Conservation (phyloP, 805 yeast genomes). For the Komagataella pastoris region DNA sequence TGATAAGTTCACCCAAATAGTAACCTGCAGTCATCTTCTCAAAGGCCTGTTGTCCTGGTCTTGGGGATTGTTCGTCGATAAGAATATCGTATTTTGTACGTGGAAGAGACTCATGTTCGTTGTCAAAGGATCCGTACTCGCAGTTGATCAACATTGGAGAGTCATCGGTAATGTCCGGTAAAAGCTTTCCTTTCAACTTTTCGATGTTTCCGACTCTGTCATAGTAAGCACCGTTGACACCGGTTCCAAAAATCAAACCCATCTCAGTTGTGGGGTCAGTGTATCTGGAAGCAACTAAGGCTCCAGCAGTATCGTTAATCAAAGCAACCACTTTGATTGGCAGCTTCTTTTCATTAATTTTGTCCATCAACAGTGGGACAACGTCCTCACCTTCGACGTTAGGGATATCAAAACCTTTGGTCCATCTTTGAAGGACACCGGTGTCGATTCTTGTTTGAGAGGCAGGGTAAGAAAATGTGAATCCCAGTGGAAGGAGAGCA, state of each 20-base stretch:
- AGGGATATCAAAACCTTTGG: conserved; percentile 93
- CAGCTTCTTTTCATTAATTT: conserved; percentile 49
- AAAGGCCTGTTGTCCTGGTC: conserved; percentile 95
- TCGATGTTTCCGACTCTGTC: conserved; percentile 68
- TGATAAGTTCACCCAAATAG: conserved; percentile 86
- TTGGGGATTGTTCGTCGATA: conserved; percentile 82
- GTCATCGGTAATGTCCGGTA: conserved; percentile 48
- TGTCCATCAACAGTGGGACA: conserved; percentile 77
- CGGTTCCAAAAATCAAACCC: conserved; percentile 98
- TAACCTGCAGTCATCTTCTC: conserved; percentile 98
- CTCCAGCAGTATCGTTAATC: conserved; percentile 96
- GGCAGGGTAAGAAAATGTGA: conserved; percentile 93
- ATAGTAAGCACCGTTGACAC: conserved; percentile 96
- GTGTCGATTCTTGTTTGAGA: conserved; percentile 70
- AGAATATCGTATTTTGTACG: conserved; percentile 77
- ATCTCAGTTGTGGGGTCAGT: conserved; percentile 82
- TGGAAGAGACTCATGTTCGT: conserved; percentile 78
- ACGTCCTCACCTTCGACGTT: conserved; percentile 95
- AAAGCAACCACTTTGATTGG: conserved; percentile 88
- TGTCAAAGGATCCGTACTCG: conserved; percentile 97
- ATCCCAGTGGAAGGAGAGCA: conserved; percentile 68
- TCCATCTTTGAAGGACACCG: conserved; percentile 94
- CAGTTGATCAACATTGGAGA: conserved; percentile 94
- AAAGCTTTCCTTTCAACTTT: conserved; percentile 65
- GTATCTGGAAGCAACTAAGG: conserved; percentile 91